Evolutionary conservation across 2,329 filamentous ascomycete species (phyloP).

Genomic region (Ophiostoma sp.): DNA sequence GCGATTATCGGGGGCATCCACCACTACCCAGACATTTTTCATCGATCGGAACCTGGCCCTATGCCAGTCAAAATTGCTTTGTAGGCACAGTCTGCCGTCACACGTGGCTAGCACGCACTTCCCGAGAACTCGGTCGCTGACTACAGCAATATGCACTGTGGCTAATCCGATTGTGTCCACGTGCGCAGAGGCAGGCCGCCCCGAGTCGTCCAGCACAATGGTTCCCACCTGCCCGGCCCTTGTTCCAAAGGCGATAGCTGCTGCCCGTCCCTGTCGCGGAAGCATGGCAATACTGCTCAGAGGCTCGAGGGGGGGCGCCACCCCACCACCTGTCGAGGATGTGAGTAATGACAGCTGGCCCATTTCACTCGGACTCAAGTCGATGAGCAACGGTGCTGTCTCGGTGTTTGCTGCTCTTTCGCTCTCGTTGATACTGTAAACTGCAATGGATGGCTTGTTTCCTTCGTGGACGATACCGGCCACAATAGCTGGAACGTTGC

Average conservation of each 20-base stretch:
- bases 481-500: constrained; percentile 31
- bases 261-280: constrained; percentile 28
- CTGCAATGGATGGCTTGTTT: constrained; percentile 33
- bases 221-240: constrained; percentile 48
- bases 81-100: constrained; percentile 42
- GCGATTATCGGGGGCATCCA: constrained; percentile 44
- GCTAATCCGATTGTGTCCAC: constrained; percentile 30
- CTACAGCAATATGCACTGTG: constrained; percentile 27
- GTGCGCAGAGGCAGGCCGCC: constrained; percentile 26
- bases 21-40: constrained; percentile 44
- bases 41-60: constrained; percentile 37
- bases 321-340: not conserved
- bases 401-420: not conserved
- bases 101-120: constrained; percentile 43
- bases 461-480: constrained; percentile 35
- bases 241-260: constrained; percentile 41
- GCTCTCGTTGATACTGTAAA: constrained; percentile 28
- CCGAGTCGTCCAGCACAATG: constrained; percentile 30
- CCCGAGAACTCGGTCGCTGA: constrained; percentile 23
- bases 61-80: constrained; percentile 34
- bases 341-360: not conserved
- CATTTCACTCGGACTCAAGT: not conserved
- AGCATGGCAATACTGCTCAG: constrained; percentile 42
- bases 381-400: not conserved
- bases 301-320: constrained; percentile 34